Conservation (phyloP, 495 filamentous ascomycete species). For the Penicillium goetzii region DNA sequence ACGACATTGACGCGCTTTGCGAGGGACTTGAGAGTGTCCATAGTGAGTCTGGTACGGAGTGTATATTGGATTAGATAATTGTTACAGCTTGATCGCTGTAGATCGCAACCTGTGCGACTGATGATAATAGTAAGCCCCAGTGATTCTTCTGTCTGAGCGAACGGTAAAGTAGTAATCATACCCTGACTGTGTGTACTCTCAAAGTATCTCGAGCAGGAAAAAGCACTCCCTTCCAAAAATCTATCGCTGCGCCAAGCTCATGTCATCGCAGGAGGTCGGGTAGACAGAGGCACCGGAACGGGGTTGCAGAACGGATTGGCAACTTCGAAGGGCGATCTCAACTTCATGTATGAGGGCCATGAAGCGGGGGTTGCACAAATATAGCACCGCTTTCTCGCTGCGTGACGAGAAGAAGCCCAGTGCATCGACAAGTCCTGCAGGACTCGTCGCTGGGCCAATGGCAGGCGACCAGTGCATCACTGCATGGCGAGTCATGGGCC, state of each 20-base stretch:
- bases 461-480: background rate
- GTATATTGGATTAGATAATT: background rate
- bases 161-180: background rate
- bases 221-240: constrained; percentile 7
- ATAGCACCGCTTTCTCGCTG: constrained; percentile 3
- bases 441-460: constrained; percentile 21
- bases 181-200: constrained; percentile 4
- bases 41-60: constrained; percentile 12
- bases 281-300: constrained; percentile 5
- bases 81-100: background rate
- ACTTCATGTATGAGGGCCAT: constrained; percentile 26
- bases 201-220: background rate
- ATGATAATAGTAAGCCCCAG: background rate
- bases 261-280: constrained; percentile 10
- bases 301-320: constrained; percentile 6
- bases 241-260: constrained; percentile 22
- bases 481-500: constrained; percentile 11
- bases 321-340: constrained; percentile 14
- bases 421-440: constrained; percentile 4
- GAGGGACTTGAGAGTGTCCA: constrained; percentile 45
- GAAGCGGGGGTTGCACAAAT: constrained; percentile 26
- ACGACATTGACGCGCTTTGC: constrained; percentile 76
- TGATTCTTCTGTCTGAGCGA: background rate
- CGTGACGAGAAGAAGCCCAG: constrained; percentile 18
- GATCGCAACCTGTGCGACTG: constrained; percentile 6